These are phyloP conservation scores for Phlyctochytrium arcticum DNA, from an alignment of 192 early-diverging fungal genomes.

Conservation along the genomic window DNA sequence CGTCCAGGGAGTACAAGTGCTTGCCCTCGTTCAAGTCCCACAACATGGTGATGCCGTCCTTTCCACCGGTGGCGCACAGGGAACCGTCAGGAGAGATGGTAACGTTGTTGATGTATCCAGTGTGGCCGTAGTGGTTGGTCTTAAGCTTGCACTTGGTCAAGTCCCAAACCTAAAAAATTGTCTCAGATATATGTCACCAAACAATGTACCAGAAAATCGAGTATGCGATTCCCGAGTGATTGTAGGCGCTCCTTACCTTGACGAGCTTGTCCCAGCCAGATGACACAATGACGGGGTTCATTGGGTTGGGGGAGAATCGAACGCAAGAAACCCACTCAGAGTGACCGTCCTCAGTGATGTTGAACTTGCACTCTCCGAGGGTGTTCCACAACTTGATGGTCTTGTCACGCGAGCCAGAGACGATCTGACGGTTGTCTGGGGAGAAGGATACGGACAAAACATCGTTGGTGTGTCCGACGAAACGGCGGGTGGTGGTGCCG, in stretches of 20 bases:
- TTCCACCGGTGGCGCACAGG: slow-evolving; percentile 99
- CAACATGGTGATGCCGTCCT: slow-evolving; percentile 98
- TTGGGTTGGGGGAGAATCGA: slow-evolving; percentile 98
- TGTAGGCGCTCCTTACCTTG: slow-evolving; percentile 67
- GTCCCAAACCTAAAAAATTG: slow-evolving; percentile 86
- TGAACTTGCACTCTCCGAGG: slow-evolving; percentile 99
- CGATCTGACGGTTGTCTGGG: slow-evolving; percentile 99
- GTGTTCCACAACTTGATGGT: slow-evolving; percentile 99
- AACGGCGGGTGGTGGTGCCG: slow-evolving; percentile 91
- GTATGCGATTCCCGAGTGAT: neutral
- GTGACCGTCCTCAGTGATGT: slow-evolving; percentile 95
- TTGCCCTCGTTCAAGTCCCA: slow-evolving; percentile 99
- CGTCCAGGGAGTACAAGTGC: slow-evolving; percentile 99
- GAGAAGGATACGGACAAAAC: slow-evolving; percentile 99
- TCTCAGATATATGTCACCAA: neutral
- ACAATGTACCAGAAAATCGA: too few relatives aligned
- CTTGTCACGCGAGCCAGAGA: slow-evolving; percentile 97
- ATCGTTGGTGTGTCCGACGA: slow-evolving; percentile 96
- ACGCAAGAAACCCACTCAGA: slow-evolving; percentile 99
- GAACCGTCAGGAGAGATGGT: slow-evolving; percentile 99
- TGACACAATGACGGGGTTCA: slow-evolving; percentile 96
- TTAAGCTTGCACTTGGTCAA: slow-evolving; percentile 96
- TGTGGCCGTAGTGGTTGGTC: slow-evolving; percentile 99
- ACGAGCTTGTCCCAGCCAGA: slow-evolving; percentile 99
- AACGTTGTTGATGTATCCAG: slow-evolving; percentile 95